These are phyloP conservation scores for Yarrowia sp. DNA, from an alignment of 805 yeast genomes.

Conservation along the genomic window DNA sequence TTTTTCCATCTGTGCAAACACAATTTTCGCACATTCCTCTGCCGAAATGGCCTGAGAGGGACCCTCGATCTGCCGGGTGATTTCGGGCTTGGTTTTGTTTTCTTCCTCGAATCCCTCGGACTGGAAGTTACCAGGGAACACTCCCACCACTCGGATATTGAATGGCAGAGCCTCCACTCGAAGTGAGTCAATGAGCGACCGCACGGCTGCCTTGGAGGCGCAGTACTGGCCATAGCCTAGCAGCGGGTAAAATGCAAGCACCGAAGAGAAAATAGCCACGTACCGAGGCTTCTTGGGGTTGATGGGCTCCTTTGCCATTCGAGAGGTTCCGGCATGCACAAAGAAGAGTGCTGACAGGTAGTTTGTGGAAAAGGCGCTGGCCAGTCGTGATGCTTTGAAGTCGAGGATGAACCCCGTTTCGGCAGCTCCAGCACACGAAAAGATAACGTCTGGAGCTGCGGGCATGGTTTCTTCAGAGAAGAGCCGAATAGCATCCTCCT, in stretches of 20 bases:
- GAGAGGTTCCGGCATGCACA: constrained; percentile 54
- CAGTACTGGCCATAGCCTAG: constrained; percentile 91
- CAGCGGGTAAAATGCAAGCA: constrained; percentile 77
- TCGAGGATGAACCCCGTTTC: constrained; percentile 75
- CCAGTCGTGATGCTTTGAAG: constrained; percentile 54
- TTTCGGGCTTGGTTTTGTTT: constrained; percentile 77
- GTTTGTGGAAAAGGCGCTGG: constrained; percentile 60
- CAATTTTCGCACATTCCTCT: constrained; percentile 58
- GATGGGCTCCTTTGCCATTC: constrained; percentile 35
- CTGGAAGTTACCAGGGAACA: constrained; percentile 84
- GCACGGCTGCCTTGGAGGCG: constrained; percentile 80
- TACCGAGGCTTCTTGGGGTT: constrained; percentile 41
- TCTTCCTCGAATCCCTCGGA: constrained; percentile 86
- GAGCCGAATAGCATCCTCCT: constrained; percentile 48
- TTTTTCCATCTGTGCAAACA: constrained; percentile 51
- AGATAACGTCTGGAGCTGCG: constrained; percentile 61
- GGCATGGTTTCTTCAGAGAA: constrained; percentile 40
- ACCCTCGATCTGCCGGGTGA: constrained; percentile 82
- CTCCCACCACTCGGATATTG: constrained; percentile 64
- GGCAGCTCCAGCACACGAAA: constrained; percentile 87
- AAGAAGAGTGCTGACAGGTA: constrained; percentile 71
- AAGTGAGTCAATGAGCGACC: constrained; percentile 67
- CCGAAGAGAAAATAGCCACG: constrained; percentile 67
- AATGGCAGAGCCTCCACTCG: constrained; percentile 72
- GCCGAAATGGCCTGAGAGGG: constrained; percentile 68